phyloP scores from a whole-genome alignment of 2,329 filamentous ascomycete genomes.

The Huntiella bhutanensis region DNA sequence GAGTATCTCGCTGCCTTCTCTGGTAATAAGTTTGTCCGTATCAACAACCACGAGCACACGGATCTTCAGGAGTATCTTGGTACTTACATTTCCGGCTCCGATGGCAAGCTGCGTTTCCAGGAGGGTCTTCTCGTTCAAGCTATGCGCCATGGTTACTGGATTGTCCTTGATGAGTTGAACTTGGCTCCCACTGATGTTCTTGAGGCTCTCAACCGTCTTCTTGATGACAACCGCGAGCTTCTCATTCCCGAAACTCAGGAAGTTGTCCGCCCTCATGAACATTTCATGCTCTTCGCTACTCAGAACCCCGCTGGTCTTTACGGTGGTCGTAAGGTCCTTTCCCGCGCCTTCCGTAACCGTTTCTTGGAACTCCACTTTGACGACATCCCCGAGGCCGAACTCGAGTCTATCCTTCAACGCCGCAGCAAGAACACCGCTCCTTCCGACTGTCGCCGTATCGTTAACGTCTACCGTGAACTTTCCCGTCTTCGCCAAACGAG shows the following conservation, averaged over 20 bases:
- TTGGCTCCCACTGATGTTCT: conserved; percentile 91
- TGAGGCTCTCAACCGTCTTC: conserved; percentile 81
- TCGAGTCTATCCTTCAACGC: conserved; percentile 79
- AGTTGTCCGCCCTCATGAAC: conserved; percentile 72
- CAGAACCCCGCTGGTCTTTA: conserved; percentile 95
- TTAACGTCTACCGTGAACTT: conserved; percentile 82
- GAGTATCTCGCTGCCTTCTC: conserved; percentile 94
- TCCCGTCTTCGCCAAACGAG: conserved; percentile 78
- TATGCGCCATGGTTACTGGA: conserved; percentile 86
- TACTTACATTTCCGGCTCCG: conserved; percentile 70
- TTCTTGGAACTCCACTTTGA: conserved; percentile 96
- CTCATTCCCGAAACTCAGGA: conserved; percentile 95
- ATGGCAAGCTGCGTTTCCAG: conserved; percentile 76
- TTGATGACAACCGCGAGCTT: conserved; percentile 92
- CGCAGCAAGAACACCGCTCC: conserved; percentile 73
- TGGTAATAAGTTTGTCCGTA: conserved; percentile 90
- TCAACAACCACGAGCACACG: conserved; percentile 99
- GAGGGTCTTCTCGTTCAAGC: conserved; percentile 89
- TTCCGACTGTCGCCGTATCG: conserved; percentile 79
- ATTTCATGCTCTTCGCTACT: conserved; percentile 96
- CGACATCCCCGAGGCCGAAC: conserved; percentile 86
- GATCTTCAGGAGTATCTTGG: conserved; percentile 95
- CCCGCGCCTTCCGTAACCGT: conserved; percentile 85
- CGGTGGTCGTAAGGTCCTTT: conserved; percentile 81
- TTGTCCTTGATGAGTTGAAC: conserved; percentile 94